Conservation (phyloP, 2,329 filamentous ascomycete species). For the Botryotinia convoluta region DNA sequence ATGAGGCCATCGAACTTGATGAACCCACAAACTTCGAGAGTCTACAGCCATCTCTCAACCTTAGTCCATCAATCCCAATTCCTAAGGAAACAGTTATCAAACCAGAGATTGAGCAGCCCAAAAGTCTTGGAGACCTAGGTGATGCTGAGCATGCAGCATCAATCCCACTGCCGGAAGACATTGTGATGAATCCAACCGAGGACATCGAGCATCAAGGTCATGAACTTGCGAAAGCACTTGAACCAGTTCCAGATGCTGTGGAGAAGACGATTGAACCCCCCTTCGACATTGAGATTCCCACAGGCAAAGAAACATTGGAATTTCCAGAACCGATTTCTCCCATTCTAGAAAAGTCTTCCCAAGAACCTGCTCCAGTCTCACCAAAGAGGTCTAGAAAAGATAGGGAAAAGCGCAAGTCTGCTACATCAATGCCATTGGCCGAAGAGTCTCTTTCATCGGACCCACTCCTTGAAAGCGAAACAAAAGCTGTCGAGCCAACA, state of each 20-base stretch:
- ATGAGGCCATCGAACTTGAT: background rate
- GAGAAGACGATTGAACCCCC: background rate
- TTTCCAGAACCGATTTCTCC: background rate
- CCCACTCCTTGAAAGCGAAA: background rate
- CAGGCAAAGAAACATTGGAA: background rate
- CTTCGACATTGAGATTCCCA: background rate
- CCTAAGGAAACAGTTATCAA: background rate
- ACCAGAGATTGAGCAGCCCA: background rate
- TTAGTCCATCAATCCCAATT: background rate
- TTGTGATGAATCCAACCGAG: background rate
- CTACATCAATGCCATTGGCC: constrained; percentile 16
- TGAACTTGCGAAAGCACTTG: background rate
- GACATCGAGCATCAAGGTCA: background rate
- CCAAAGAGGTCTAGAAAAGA: constrained; percentile 29
- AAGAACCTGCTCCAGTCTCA: constrained; percentile 21
- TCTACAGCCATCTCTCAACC: background rate
- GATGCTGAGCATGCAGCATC: constrained; percentile 3
- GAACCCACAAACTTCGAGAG: background rate
- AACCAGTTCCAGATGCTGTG: background rate
- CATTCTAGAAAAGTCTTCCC: background rate
- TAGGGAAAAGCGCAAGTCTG: constrained; percentile 27
- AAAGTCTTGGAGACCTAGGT: background rate
- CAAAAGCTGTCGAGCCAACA: background rate
- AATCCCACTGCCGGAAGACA: background rate
- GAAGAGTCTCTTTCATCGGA: background rate